phyloP scores from a whole-genome alignment of 176 grass and related monocot genomes.

The Hsuehochloa calcarea region DNA sequence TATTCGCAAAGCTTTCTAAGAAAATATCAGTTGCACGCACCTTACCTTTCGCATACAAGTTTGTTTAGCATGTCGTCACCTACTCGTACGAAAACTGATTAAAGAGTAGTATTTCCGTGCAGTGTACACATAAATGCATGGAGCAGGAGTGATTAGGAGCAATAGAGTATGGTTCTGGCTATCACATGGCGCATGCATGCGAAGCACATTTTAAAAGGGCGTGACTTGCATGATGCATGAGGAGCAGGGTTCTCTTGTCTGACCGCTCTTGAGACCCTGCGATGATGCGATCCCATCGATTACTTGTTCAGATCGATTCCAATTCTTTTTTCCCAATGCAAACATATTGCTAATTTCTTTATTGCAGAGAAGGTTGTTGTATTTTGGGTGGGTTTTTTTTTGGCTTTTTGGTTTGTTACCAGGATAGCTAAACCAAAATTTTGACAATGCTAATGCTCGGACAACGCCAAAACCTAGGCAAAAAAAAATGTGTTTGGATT shows the following conservation, averaged over 20 bases:
- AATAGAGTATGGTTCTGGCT: neutral
- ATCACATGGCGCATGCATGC: constrained; percentile 30
- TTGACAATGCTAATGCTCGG: too few relatives aligned
- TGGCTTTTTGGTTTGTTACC: too few relatives aligned
- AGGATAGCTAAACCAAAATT: too few relatives aligned
- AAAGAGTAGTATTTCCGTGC: neutral
- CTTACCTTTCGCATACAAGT: neutral
- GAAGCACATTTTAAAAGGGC: neutral
- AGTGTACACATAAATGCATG: neutral
- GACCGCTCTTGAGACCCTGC: neutral
- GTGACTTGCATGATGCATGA: constrained; percentile 18
- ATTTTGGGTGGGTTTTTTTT: neutral
- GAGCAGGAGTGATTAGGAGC: neutral
- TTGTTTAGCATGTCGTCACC: neutral
- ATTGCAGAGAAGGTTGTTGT: neutral
- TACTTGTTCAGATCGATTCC: neutral
- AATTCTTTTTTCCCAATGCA: neutral
- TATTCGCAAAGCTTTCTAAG: neutral
- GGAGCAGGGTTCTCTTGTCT: neutral
- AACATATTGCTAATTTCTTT: neutral
- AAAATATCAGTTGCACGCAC: neutral
- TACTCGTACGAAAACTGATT: neutral
- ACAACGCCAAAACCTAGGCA: too few relatives aligned
- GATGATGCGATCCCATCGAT: neutral
- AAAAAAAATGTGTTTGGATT: too few relatives aligned